Evolutionary conservation across 257 asterid species (phyloP).

Genomic region (Scutellaria baicalensis): DNA sequence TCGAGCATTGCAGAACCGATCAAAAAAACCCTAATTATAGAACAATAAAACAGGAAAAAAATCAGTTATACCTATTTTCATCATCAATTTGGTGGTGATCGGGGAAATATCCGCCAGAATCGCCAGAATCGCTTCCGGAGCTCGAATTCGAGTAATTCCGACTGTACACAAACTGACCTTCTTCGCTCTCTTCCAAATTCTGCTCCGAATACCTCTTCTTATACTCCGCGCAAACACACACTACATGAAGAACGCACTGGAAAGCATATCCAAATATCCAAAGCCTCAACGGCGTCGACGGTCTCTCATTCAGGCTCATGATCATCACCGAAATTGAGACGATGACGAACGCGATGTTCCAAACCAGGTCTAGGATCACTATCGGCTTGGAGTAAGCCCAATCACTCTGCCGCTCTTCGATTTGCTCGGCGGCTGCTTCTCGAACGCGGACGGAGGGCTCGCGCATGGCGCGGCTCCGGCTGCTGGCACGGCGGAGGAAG

Average conservation of each 20-base stretch:
- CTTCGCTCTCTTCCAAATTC: constrained; percentile 22
- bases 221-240: constrained; percentile 55
- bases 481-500: constrained; percentile 42
- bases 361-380: constrained; percentile 64
- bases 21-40: not conserved
- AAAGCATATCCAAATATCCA: constrained; percentile 48
- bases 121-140: constrained; percentile 48
- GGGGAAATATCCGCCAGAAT: constrained; percentile 35
- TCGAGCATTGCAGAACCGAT: not conserved
- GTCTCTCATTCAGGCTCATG: constrained; percentile 34
- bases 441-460: constrained; percentile 53
- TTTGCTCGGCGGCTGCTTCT: constrained; percentile 48
- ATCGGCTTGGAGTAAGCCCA: constrained; percentile 94
- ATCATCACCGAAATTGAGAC: constrained; percentile 42
- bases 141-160: constrained; percentile 47
- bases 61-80: constrained; percentile 43
- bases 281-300: constrained; percentile 50
- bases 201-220: constrained; percentile 40
- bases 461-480: constrained; percentile 48
- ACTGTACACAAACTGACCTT: constrained; percentile 16
- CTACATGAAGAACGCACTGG: constrained; percentile 48
- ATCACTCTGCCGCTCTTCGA: constrained; percentile 83
- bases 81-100: constrained; percentile 48
- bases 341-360: constrained; percentile 70
- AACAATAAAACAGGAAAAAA: not conserved